phyloP scores from a whole-genome alignment of 495 filamentous ascomycete genomes.

The Daldinia loculata region DNA sequence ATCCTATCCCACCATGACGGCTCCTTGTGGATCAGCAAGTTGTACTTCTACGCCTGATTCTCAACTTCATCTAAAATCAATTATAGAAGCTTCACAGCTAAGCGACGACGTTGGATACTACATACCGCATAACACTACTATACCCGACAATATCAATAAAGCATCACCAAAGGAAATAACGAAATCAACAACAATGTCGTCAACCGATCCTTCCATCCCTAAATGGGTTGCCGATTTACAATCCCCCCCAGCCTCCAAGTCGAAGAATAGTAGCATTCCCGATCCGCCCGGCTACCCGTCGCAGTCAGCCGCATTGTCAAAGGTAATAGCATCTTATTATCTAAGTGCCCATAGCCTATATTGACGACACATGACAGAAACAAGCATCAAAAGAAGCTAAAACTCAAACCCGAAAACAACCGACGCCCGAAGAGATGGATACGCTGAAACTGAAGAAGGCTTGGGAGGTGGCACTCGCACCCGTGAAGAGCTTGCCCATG shows the following conservation, averaged over 20 bases:
- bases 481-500: slow-evolving; percentile 95
- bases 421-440: slow-evolving; percentile 84
- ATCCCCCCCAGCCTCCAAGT: slow-evolving; percentile 64
- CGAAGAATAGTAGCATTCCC: slow-evolving; percentile 69
- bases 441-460: slow-evolving; percentile 97
- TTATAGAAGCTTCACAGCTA: neutral
- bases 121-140: neutral
- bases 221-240: slow-evolving; percentile 84
- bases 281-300: slow-evolving; percentile 89
- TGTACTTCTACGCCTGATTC: neutral
- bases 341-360: neutral
- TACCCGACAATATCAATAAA: neutral
- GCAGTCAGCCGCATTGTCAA: slow-evolving; percentile 58
- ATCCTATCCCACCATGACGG: neutral
- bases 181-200: slow-evolving; percentile 29
- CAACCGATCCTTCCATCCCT: slow-evolving; percentile 53
- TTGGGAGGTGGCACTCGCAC: slow-evolving; percentile 96
- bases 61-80: slow-evolving; percentile 7
- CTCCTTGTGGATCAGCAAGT: neutral
- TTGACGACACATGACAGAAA: slow-evolving; percentile 46
- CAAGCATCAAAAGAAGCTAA: slow-evolving; percentile 55
- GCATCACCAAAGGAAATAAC: neutral
- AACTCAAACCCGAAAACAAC: slow-evolving; percentile 59
- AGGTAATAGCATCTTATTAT: slow-evolving; percentile 52
- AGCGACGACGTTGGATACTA: neutral